A percentile compares a stretch with the other conserved stretches of the same genome.
phyloP scores from a whole-genome alignment of 2,329 filamentous ascomycete species.

The Fusarium proliferatum region DNA sequence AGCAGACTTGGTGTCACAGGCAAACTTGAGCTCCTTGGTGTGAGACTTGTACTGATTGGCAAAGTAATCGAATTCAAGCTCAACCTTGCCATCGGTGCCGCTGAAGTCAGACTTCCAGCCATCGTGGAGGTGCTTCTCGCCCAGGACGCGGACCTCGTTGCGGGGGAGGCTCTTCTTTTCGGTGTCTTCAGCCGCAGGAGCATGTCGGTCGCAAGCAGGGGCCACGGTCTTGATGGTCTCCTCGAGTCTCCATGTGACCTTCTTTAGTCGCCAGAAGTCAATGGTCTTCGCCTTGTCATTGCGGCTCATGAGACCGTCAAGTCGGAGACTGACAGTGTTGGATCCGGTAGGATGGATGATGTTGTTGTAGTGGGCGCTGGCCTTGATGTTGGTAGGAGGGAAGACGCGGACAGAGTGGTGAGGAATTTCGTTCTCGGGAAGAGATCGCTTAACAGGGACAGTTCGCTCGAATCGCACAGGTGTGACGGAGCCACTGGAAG shows the following conservation, averaged over 20 bases:
- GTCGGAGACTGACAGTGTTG: slow-evolving; percentile 81
- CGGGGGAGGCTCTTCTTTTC: slow-evolving; percentile 75
- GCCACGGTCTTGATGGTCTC: slow-evolving; percentile 85
- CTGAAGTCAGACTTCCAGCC: slow-evolving; percentile 86
- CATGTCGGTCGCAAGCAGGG: slow-evolving; percentile 82
- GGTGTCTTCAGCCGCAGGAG: slow-evolving; percentile 53
- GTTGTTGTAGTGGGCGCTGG: slow-evolving; percentile 82
- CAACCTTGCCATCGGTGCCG: slow-evolving; percentile 68
- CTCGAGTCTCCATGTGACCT: slow-evolving; percentile 92
- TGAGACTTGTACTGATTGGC: slow-evolving; percentile 54
- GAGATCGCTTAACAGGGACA: slow-evolving; percentile 81
- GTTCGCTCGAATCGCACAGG: slow-evolving; percentile 72
- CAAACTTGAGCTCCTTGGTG: slow-evolving; percentile 68
- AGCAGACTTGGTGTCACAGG: slow-evolving; percentile 80
- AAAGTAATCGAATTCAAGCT: slow-evolving; percentile 80
- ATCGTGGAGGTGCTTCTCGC: slow-evolving; percentile 81
- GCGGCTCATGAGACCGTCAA: slow-evolving; percentile 84
- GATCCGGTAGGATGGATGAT: slow-evolving; percentile 88
- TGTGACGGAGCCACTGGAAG: slow-evolving; percentile 53
- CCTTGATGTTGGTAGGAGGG: slow-evolving; percentile 93
- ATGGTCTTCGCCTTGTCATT: slow-evolving; percentile 78
- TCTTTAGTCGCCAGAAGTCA: slow-evolving; percentile 86
- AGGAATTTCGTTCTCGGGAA: slow-evolving; percentile 78
- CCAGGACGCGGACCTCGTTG: slow-evolving; percentile 80
- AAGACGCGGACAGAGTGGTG: slow-evolving; percentile 95